Evolutionary conservation across 177 flowering plant genomes (phyloP).

Genomic region (Vitis hybrid): DNA sequence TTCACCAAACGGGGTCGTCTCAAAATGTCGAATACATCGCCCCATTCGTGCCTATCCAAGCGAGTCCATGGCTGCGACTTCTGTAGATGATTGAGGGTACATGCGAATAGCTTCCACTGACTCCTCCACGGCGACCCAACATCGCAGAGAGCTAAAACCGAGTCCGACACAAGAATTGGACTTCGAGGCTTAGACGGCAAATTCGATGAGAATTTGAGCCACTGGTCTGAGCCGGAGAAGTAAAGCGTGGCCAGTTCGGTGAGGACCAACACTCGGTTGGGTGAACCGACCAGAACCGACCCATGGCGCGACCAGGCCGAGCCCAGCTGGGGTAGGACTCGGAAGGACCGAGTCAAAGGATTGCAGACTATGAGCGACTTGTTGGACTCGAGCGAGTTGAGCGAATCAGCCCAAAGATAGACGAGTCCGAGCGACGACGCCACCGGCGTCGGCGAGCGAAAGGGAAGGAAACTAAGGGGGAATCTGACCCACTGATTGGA

Average conservation of each 20-base stretch:
- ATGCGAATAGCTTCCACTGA: slow-evolving; percentile 78
- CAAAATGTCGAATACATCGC: slow-evolving; percentile 81
- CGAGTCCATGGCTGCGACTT: slow-evolving; percentile 52
- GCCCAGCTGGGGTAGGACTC: slow-evolving; percentile 77
- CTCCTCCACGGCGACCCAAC: slow-evolving; percentile 90
- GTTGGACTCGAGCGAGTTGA: slow-evolving; percentile 27
- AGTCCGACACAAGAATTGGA: slow-evolving; percentile 55
- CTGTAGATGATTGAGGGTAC: slow-evolving; percentile 24
- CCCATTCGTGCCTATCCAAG: slow-evolving; percentile 78
- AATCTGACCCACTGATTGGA: slow-evolving; percentile 54
- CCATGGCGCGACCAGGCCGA: slow-evolving; percentile 98
- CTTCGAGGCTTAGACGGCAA: slow-evolving; percentile 86
- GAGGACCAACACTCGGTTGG: slow-evolving; percentile 59
- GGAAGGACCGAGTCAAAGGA: slow-evolving; percentile 62
- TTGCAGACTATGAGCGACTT: slow-evolving; percentile 71
- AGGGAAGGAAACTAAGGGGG: slow-evolving; percentile 75
- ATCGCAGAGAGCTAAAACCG: slow-evolving; percentile 70
- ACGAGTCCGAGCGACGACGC: slow-evolving; percentile 69
- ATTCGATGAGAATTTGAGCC: slow-evolving; percentile 83
- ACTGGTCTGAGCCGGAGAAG: slow-evolving; percentile 38
- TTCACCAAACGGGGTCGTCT: slow-evolving; percentile 74
- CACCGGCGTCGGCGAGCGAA: slow-evolving; percentile 57
- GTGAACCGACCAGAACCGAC: slow-evolving; percentile 59
- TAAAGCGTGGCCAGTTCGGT: slow-evolving; percentile 76
- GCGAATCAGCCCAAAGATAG: slow-evolving; percentile 75